Evolutionary conservation across 177 flowering plant genomes (phyloP), one percentile per base, ranked within the genome.

Genomic region (Vitis hybrid): DNA sequence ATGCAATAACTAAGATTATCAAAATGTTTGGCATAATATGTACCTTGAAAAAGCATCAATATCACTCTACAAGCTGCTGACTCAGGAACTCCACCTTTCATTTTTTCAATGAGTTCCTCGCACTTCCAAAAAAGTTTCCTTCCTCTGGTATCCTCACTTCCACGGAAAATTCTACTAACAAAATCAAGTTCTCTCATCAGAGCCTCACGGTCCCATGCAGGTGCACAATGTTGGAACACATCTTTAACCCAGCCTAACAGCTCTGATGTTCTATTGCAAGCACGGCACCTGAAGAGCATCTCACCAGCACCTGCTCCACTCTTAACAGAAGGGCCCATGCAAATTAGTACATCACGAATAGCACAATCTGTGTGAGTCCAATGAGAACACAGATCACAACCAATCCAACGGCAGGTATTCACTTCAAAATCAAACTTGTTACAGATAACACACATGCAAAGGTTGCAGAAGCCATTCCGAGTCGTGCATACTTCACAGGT

Each of bases 281-380:
- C 97, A 70, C 90, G 85, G 70, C 99, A 95, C 73, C 86, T 84
- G 71, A 95, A 93, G 68, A 90, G 86, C 97, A 93, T 95, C 77
- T 95, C 99, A 64, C 87, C 66, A 15, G 85, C 80, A 61, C 86
- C 84, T 29, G 83, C 76, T 51, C 89, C 97, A 74, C 57, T 84
- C 82, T 87, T 95, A 26, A 72, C 83, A 77, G 85, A 75, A 67
- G 91, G 79, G 31, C 97, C 99, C 91, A 84, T 90, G 49, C 88
- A 83, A 68, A 95, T 89, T 70, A 78, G 89, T 51, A 95, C 92
- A 73, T 87, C 91, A 55, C 86, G 91, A 63, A 93, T 93, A n/a
- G 99, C 99, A 80, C 99, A 95, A 67, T 93, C 99, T 1, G 98
- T 95, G 76, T 95, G 99, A 55, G 98, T 91, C 99, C 98, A 95